Conservation (phyloP, 768 basidiomycete genomes). For the Leccinum incarnatum region DNA sequence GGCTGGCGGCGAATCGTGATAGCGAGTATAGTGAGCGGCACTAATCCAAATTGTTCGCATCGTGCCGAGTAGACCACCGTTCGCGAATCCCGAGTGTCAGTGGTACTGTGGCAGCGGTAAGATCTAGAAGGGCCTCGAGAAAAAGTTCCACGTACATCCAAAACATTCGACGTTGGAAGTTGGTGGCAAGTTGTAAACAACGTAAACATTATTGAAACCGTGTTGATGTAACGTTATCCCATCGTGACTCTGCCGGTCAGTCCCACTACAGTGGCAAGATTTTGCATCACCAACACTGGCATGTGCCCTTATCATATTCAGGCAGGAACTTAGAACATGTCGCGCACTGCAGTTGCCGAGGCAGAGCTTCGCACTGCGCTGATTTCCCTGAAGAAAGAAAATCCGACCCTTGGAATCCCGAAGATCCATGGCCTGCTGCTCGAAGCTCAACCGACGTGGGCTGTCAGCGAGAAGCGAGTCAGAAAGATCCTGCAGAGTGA, state of each 20-base stretch:
- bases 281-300: neutral
- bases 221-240: neutral
- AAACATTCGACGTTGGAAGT: neutral
- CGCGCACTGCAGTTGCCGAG: constrained; percentile 37
- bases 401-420: constrained; percentile 65
- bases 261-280: neutral
- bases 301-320: neutral
- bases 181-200: neutral
- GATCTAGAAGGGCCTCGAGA: no score
- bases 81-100: neutral
- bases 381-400: constrained; percentile 48
- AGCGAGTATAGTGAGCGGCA: neutral
- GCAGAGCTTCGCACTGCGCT: constrained; percentile 58
- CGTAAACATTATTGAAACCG: neutral
- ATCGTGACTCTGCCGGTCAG: neutral
- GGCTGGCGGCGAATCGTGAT: neutral
- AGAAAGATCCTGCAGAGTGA: constrained; percentile 65
- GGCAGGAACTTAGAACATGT: constrained; percentile 6
- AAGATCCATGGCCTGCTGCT: constrained; percentile 70
- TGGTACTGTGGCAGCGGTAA: neutral
- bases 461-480: constrained; percentile 81
- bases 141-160: neutral
- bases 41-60: neutral
- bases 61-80: neutral
- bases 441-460: constrained; percentile 60